Evolutionary conservation across 352 stramenopile species (phyloP), one percentile per base, ranked within the genome.

Genomic region (Globisporangium lucens): DNA sequence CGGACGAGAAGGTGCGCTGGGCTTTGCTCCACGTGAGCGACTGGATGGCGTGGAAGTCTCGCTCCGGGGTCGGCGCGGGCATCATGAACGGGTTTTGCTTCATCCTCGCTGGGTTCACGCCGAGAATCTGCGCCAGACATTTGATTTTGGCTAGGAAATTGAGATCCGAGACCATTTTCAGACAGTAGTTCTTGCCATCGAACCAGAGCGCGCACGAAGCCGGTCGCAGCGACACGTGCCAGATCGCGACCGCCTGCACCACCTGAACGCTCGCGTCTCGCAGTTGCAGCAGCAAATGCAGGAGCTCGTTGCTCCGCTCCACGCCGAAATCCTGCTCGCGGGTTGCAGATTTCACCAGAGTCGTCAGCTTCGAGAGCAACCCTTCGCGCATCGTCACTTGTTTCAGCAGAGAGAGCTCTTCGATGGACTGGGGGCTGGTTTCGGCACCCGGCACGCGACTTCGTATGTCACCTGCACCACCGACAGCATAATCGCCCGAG

Each of bases 11-110:
- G 65, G 71, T 70, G 8, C 80, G 51, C 24, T 69, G 57, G 15
- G 76, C 63, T 1, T 67, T 71, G 57, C 61, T 60, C 74, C 69
- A 82, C 53, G 71, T 41, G 8, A 76, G 62, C 12, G 70, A 51
- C 46, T 74, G 63, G 20, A 85, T 24, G 17, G 67, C 64, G 35
- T 63, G 41, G 29, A 93, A 89, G 47, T 89, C 79, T 15, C 82
- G 80, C 49, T 88, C 79, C 6, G 79, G 62, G 65, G 90, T 89
- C n/a, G 84, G 75, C 24, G 74, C 64, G 24, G 87, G 84, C 79
- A 91, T 90, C 85, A 95, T 95, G 70, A 95, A 93, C 33, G 87
- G 87, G 56, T 95, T 95, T 52, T 91, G 82, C 60, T 80, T 80
- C 83, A 95, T 89, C 2, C 66, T 73, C 1, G 71, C 46, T 9